Evolutionary conservation across 441 rosid genomes (phyloP).

Genomic region (Erodium trifolium): DNA sequence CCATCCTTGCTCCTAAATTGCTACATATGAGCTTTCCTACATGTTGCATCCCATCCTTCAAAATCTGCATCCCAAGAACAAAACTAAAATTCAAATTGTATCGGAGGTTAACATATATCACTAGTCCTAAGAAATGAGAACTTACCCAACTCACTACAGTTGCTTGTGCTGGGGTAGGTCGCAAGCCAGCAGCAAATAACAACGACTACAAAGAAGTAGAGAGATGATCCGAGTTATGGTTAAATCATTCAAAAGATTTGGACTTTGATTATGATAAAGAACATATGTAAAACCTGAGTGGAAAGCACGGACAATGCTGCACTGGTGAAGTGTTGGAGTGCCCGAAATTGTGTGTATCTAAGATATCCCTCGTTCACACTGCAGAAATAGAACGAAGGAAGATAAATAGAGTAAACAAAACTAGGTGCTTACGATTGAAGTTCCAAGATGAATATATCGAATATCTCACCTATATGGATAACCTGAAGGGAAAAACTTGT

Average conservation of each 20-base stretch:
- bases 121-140: constrained; percentile 13
- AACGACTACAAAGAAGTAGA: constrained; percentile 67
- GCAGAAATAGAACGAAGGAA: constrained; percentile 21
- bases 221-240: not conserved
- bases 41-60: constrained; percentile 98
- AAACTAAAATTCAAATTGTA: not conserved
- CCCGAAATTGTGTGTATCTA: constrained; percentile 83
- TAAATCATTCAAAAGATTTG: not conserved
- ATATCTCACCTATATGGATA: constrained; percentile 73
- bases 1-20: constrained; percentile 95
- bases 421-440: not conserved
- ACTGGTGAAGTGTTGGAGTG: constrained; percentile 77
- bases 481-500: constrained; percentile 84
- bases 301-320: constrained; percentile 83
- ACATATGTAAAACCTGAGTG: constrained; percentile 61
- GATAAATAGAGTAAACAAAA: not conserved
- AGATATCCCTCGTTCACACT: constrained; percentile 94
- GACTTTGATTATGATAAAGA: not conserved
- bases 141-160: constrained; percentile 97
- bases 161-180: constrained; percentile 93
- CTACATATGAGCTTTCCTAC: constrained; percentile 87
- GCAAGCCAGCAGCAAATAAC: constrained; percentile 94
- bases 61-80: constrained; percentile 37
- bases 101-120: not conserved
- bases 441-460: constrained; percentile 10